Evolutionary conservation across 495 filamentous ascomycete genomes (phyloP).

Genomic region (Delitschia confertaspora): DNA sequence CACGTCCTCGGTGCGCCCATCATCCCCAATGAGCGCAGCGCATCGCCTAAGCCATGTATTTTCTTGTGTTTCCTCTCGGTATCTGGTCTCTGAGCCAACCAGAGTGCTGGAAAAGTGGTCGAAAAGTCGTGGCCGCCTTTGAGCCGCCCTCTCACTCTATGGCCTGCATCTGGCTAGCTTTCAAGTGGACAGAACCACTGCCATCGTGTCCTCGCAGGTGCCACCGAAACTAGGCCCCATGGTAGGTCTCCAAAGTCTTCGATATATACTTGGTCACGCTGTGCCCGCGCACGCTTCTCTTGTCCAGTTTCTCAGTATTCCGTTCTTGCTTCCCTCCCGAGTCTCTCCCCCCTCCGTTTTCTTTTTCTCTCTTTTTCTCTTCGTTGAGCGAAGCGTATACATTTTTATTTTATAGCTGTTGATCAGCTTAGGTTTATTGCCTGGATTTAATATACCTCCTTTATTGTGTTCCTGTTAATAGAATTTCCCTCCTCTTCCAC

Average conservation of each 20-base stretch:
- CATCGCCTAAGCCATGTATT: constrained; percentile 2
- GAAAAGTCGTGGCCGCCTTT: constrained; percentile 24
- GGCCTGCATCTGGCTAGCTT: background rate
- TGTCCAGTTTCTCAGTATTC: constrained; percentile 10
- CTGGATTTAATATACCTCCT: constrained; percentile 15
- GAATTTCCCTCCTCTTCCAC: constrained; percentile 6
- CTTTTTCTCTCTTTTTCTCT: constrained; percentile 12
- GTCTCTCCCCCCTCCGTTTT: constrained; percentile 7
- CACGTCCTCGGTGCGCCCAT: constrained; percentile 16
- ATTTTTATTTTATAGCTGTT: constrained; percentile 25
- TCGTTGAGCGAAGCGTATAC: constrained; percentile 36
- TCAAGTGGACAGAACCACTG: constrained; percentile 23
- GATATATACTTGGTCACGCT: constrained; percentile 18
- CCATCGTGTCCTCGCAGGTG: constrained; percentile 7
- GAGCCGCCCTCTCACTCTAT: constrained; percentile 19
- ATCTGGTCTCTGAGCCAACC: constrained; percentile 8
- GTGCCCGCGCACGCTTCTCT: constrained; percentile 10
- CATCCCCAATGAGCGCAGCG: constrained; percentile 15
- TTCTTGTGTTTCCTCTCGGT: constrained; percentile 2
- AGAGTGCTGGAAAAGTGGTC: constrained; percentile 5
- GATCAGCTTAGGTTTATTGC: constrained; percentile 29
- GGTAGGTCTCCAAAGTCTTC: constrained; percentile 14
- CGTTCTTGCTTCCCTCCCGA: constrained; percentile 22
- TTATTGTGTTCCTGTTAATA: constrained; percentile 13
- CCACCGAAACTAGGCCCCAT: constrained; percentile 11